Evolutionary conservation across 2,329 filamentous ascomycete species (phyloP).

Genomic region (Diaporthe aspalathi): DNA sequence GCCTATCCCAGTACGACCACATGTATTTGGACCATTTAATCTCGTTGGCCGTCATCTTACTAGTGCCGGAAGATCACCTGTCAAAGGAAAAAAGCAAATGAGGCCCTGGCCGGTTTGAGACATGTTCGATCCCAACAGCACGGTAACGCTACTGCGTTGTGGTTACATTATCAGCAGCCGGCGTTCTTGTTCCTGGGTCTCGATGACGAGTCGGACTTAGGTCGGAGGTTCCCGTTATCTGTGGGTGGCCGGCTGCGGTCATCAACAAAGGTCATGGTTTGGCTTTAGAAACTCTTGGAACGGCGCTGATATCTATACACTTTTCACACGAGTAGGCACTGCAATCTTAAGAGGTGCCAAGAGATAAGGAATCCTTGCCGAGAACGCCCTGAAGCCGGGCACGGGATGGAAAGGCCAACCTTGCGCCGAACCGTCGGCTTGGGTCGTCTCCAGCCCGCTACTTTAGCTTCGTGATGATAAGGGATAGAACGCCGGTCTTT

Average conservation of each 20-base stretch:
- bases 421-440: neutral
- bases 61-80: neutral
- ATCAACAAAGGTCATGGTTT: slow-evolving; percentile 18
- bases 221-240: slow-evolving; percentile 27
- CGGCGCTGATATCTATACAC: slow-evolving; percentile 4
- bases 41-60: neutral
- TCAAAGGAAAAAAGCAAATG: neutral
- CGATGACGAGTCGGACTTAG: neutral
- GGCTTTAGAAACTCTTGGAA: neutral
- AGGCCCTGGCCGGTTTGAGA: neutral
- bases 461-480: slow-evolving; percentile 33
- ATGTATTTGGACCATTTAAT: neutral
- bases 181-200: slow-evolving; percentile 18
- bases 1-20: neutral
- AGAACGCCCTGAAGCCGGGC: neutral
- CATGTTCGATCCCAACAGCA: slow-evolving; percentile 7
- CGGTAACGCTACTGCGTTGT: slow-evolving; percentile 5
- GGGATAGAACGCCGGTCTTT: slow-evolving; percentile 28
- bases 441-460: slow-evolving; percentile 5
- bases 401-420: neutral
- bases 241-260: neutral
- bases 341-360: slow-evolving; percentile 32
- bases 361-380: slow-evolving; percentile 32
- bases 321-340: neutral
- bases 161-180: slow-evolving; percentile 18